phyloP scores from a whole-genome alignment of 805 yeast genomes.

The Wickerhamiella slavikovae region DNA sequence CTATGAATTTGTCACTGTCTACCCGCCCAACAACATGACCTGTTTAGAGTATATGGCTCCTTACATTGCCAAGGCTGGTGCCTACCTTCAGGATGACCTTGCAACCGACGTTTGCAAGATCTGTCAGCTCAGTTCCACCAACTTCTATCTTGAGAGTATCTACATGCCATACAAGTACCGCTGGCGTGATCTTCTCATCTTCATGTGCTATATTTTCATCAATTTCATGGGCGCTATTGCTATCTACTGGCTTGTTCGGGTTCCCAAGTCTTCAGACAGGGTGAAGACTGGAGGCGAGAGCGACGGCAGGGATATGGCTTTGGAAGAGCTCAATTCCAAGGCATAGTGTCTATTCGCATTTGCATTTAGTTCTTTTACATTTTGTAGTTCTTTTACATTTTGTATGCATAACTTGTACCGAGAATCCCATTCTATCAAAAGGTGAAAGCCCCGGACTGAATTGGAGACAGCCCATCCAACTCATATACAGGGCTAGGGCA shows the following conservation, averaged over 20 bases:
- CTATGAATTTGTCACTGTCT: constrained; percentile 28
- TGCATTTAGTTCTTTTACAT: neutral
- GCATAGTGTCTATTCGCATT: neutral
- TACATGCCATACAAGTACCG: constrained; percentile 26
- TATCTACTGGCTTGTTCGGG: constrained; percentile 17
- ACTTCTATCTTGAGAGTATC: constrained; percentile 24
- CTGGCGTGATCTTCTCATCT: constrained; percentile 51
- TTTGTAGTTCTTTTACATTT: too few species aligned
- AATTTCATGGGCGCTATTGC: constrained; percentile 22
- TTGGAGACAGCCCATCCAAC: too few species aligned
- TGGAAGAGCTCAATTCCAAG: constrained; percentile 5
- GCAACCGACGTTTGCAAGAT: constrained; percentile 24
- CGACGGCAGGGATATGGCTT: constrained; percentile 9
- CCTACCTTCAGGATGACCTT: constrained; percentile 35
- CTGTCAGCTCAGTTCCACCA: constrained; percentile 22
- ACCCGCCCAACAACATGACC: constrained; percentile 40
- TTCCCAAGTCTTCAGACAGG: constrained; percentile 13
- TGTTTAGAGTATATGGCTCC: constrained; percentile 34
- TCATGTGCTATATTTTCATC: constrained; percentile 35
- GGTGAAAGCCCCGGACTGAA: too few species aligned
- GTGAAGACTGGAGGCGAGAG: constrained; percentile 7
- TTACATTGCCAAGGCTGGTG: constrained; percentile 26
- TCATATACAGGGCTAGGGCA: too few species aligned
- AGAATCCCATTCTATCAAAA: too few species aligned
- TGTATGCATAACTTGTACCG: too few species aligned